Base-by-base conservation (phyloP, 495 filamentous ascomycete genomes). In the Podospora comata region DNA sequence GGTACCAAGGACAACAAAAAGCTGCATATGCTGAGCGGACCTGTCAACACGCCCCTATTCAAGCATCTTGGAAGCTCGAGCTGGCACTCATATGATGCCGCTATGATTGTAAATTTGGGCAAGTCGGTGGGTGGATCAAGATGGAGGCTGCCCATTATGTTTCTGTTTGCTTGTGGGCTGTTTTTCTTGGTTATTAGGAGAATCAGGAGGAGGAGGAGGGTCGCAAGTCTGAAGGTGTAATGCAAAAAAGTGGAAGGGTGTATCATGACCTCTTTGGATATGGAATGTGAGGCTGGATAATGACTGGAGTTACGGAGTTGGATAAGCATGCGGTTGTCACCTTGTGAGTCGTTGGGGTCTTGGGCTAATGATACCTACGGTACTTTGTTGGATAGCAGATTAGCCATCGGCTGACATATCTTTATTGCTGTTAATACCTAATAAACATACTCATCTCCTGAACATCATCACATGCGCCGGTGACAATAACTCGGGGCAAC, bases 11-110 rank as follows among this genome's bases (percentile, higher is more conserved):
- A 57, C 23, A 68, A 77, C 62, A 67, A 65, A 7, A 65, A 62
- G 34, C 26, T 83, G 67, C 81, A 82, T 65, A 78, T 74, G 64
- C 73, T 83, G n/a, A 83, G 79, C 63, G 81, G 80, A 1, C 74
- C 64, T n/a, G 80, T 82, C 4, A 74, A 74, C 20, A 83, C 81
- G 0, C 81, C 81, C 4, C 66, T 83, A 3, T 82, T 82, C 66
- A 73, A 78, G 57, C 81, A 83, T 59, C 73, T 82, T 20, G 81
- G 81, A n/a, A 79, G 78, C 60, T 82, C 80, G 15, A 80, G 77
- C 9, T 83, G 81, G 80, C 81, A 83, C 64, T 79, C 75, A 7
- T 79, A 75, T 30, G 81, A 83, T 63, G 81, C 79, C 5, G 68
- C 73, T 15, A 64, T 79, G 60, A 75, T 79, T 28, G 67, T 71